Percentiles rank a stretch among this genome's conserved stretches.
phyloP scores from a whole-genome alignment of 768 basidiomycete species.

The Boletus sensibilis region DNA sequence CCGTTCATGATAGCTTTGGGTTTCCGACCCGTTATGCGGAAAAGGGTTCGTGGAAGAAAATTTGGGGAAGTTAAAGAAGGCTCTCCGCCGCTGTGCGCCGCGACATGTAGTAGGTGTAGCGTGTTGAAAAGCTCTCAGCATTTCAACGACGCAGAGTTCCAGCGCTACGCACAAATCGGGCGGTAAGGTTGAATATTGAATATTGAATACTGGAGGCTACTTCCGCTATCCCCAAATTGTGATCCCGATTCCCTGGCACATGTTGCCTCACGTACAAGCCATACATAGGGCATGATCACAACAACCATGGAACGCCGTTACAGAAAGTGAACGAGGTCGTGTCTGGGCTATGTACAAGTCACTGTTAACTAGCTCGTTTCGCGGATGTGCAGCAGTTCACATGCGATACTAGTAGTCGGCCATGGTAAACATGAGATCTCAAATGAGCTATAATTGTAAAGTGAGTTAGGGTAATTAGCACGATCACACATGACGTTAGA shows the following conservation, averaged over 20 bases:
- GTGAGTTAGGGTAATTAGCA: background rate
- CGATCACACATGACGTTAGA: background rate
- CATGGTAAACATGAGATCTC: background rate
- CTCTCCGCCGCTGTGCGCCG: constrained; percentile 21
- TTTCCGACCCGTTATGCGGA: constrained; percentile 31
- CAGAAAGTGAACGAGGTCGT: background rate
- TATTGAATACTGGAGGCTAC: background rate
- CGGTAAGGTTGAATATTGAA: background rate
- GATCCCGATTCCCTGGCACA: background rate
- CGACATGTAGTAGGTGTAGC: constrained; percentile 1
- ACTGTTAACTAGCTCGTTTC: background rate
- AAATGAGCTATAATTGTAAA: background rate
- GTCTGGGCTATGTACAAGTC: background rate
- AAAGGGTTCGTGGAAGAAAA: constrained; percentile 46
- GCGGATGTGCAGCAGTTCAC: background rate
- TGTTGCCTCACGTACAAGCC: background rate
- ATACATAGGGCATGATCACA: background rate
- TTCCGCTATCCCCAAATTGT: background rate
- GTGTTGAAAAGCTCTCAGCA: constrained; percentile 19
- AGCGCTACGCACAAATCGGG: background rate
- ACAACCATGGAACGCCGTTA: background rate
- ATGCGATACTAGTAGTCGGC: background rate
- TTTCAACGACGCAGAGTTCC: constrained; percentile 3
- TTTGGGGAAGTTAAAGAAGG: constrained; percentile 52
- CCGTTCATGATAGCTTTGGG: constrained; percentile 74